Base-by-base conservation (phyloP, 2,329 filamentous ascomycete genomes). In the Epichloe brachyelytri region DNA sequence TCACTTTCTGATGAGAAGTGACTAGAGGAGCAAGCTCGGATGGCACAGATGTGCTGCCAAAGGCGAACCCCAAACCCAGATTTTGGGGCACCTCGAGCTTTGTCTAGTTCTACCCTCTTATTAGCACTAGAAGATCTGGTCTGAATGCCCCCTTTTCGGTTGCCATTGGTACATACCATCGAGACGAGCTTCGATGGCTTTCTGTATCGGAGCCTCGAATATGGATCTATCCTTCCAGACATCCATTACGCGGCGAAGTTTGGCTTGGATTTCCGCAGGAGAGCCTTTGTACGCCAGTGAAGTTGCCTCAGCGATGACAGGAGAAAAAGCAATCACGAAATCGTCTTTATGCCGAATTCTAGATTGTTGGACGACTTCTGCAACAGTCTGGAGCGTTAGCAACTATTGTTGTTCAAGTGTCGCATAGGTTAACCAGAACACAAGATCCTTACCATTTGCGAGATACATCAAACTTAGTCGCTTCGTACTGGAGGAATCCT, bases 311-410 rank as follows among this genome's bases (percentile, higher is more conserved):
- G 88, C 88, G 56, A 98, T 86, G 58, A 95, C 78, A 4, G 93
- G 90, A 44, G 91, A 85, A 67, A 95, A 97, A 7, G 93, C 91
- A 54, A 85, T 78, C 14, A 96, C 78, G 59, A 98, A 98, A 60
- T 98, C 93, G 49, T 90, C 83, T 68, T 95, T 96, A 56, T 86
- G 83, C 37, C 91, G 84, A 46, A 88, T 91, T 68, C 94, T 95
- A 22, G 90, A 95, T 64, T 97, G 93, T 65, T 98, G 93, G 20
- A 88, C 86, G 53, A 98, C 90, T 75, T 98, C 93, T 93, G 61
- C n/a, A 46, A 37, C n/a, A n/a, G 19, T 33, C 30, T 11, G 30
- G 30, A n/a, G 14, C 8, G 43, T 46, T 33, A 41, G 43, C 12
- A 34, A 22, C 6, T 11, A 39, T 8, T 34, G 17, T 30, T 46